Evolutionary conservation across 257 asterid genomes (phyloP).

Genomic region (Nicotiana knightiana): DNA sequence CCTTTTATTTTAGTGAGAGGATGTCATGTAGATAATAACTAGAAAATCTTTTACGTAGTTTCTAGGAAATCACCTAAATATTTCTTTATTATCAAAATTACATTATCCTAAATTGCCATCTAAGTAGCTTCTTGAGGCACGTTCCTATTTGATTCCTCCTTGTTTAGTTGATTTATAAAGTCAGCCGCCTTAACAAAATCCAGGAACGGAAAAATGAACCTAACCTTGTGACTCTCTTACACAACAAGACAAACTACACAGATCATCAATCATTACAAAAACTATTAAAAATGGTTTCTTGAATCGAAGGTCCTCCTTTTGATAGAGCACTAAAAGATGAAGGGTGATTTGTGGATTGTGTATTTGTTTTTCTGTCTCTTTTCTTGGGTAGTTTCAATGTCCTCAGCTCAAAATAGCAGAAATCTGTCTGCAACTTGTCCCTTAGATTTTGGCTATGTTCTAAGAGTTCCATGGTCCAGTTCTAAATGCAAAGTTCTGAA

Average conservation of each 20-base stretch:
- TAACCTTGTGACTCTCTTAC: neutral
- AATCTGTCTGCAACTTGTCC: slow-evolving; percentile 47
- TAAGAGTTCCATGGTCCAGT: slow-evolving; percentile 56
- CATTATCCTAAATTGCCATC: neutral
- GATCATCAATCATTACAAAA: neutral
- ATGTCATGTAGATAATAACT: neutral
- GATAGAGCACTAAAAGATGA: neutral
- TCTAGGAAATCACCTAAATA: neutral
- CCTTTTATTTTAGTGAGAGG: neutral
- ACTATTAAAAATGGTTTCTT: slow-evolving; percentile 1
- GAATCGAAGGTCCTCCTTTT: neutral
- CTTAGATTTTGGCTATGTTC: slow-evolving; percentile 54
- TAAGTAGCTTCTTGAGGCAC: neutral
- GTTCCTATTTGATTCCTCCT: neutral
- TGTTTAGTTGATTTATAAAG: neutral
- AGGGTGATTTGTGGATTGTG: slow-evolving; percentile 3
- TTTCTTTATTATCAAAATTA: neutral
- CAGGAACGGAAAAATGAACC: neutral
- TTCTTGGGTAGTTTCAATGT: slow-evolving; percentile 2
- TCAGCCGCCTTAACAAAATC: slow-evolving; percentile 3
- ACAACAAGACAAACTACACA: neutral
- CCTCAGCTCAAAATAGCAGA: slow-evolving; percentile 15
- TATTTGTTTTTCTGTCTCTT: neutral
- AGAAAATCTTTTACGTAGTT: too few species aligned
- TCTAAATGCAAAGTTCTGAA: slow-evolving; percentile 41